phyloP scores from a whole-genome alignment of 495 filamentous ascomycete genomes.

The Penicillium antarcticum region DNA sequence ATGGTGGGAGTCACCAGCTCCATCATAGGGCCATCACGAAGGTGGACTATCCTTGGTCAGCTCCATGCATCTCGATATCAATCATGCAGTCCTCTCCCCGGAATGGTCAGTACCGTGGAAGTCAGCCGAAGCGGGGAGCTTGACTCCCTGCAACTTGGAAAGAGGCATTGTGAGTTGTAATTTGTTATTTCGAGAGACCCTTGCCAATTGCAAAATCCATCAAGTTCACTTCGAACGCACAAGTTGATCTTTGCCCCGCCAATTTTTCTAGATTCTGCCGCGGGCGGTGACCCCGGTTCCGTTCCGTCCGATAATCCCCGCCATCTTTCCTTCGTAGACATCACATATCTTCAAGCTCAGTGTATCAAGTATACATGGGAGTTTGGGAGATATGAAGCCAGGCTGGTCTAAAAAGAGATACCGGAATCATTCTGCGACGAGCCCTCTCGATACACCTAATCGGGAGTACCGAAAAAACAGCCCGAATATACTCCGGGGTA shows the following conservation, averaged over 20 bases:
- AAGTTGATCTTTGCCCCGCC: conserved; percentile 16
- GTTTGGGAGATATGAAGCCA: too few species aligned
- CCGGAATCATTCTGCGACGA: too few species aligned
- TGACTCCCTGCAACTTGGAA: conserved; percentile 38
- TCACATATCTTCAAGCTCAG: not conserved
- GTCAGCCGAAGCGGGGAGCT: conserved; percentile 71
- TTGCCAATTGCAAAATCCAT: not conserved
- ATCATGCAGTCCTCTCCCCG: conserved; percentile 22
- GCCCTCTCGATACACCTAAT: too few species aligned
- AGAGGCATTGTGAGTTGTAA: conserved; percentile 30
- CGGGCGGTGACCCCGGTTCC: conserved; percentile 7
- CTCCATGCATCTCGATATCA: not conserved
- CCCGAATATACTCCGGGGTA: not conserved
- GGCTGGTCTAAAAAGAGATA: not conserved
- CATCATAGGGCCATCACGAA: conserved; percentile 79
- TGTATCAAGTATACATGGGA: too few species aligned
- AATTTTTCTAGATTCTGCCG: conserved; percentile 8
- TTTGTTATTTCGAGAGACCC: not conserved
- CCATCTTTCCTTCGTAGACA: not conserved
- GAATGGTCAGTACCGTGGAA: conserved; percentile 54
- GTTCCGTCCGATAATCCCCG: conserved; percentile 1
- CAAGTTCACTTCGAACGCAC: not conserved
- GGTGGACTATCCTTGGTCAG: conserved; percentile 45
- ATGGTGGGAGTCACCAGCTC: conserved; percentile 77
- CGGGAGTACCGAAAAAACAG: too few species aligned